Conservation (phyloP, 768 basidiomycete genomes). For the Mycena floridula region DNA sequence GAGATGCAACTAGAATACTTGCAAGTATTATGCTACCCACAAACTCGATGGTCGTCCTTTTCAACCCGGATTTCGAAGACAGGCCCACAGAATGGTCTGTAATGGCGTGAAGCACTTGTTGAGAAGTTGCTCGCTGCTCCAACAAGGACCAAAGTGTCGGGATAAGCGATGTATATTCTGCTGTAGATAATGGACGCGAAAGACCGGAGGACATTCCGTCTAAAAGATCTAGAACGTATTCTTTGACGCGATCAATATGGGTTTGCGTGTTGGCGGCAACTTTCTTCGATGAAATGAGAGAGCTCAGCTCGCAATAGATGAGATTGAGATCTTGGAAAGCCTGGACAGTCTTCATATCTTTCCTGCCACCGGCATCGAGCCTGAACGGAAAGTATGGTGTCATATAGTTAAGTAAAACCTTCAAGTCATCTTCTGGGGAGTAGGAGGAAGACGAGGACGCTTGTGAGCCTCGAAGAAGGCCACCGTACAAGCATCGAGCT, state of each 20-base stretch:
- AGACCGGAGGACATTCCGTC: slow-evolving; percentile 39
- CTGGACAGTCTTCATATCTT: slow-evolving; percentile 44
- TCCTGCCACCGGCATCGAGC: slow-evolving; percentile 30
- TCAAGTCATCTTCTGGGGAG: too few species aligned
- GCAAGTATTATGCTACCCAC: slow-evolving; percentile 67
- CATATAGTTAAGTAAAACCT: slow-evolving; percentile 64
- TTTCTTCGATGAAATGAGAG: slow-evolving; percentile 54
- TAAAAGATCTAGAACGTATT: slow-evolving; percentile 57
- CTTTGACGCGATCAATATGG: slow-evolving; percentile 47
- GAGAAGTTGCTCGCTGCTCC: slow-evolving; percentile 32
- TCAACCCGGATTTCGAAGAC: slow-evolving; percentile 55
- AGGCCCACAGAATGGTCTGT: slow-evolving; percentile 61
- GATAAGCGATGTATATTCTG: slow-evolving; percentile 59
- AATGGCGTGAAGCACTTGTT: slow-evolving; percentile 44
- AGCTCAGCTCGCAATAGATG: slow-evolving; percentile 71
- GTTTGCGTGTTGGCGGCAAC: too few species aligned
- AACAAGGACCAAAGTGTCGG: slow-evolving; percentile 78
- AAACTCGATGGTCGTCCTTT: slow-evolving; percentile 70
- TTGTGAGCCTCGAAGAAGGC: slow-evolving; percentile 47
- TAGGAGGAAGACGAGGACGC: too few species aligned
- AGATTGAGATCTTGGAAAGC: slow-evolving; percentile 67
- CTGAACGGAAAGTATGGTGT: slow-evolving; percentile 80
- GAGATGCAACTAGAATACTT: slow-evolving; percentile 20
- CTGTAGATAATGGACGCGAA: slow-evolving; percentile 44
- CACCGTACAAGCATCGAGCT: slow-evolving; percentile 52